Conservation (phyloP, 148 eudicot species). For the Rhododendron vialii region DNA sequence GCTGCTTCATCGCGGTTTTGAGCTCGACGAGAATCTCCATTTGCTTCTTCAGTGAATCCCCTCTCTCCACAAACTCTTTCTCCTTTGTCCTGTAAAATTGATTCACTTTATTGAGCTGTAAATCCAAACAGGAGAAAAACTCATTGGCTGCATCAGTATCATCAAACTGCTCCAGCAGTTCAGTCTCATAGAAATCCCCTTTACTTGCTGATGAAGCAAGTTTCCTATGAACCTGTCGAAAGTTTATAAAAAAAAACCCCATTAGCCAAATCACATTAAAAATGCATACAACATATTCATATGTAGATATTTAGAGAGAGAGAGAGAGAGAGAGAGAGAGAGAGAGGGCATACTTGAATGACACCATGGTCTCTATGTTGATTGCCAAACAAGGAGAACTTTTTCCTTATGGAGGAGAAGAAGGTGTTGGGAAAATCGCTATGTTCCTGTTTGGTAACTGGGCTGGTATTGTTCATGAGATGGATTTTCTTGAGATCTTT, state of each 20-base stretch:
- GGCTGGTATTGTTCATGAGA: slow-evolving; percentile 23
- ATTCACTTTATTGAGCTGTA: slow-evolving; percentile 91
- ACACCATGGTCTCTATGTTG: slow-evolving; percentile 38
- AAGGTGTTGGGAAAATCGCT: slow-evolving; percentile 30
- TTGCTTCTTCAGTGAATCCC: slow-evolving; percentile 65
- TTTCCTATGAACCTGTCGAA: slow-evolving; percentile 63
- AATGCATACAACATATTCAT: too few relatives aligned
- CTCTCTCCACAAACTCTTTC: slow-evolving; percentile 77
- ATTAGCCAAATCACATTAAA: slow-evolving; percentile 12
- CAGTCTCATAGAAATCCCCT: slow-evolving; percentile 70
- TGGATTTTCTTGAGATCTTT: slow-evolving; percentile 72
- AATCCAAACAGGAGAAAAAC: slow-evolving; percentile 72
- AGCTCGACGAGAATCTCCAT: slow-evolving; percentile 68
- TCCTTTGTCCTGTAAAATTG: slow-evolving; percentile 70
- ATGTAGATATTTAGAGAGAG: not conserved
- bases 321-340: slow-evolving; percentile 1
- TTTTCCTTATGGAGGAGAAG: slow-evolving; percentile 45
- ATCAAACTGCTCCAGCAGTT: slow-evolving; percentile 70
- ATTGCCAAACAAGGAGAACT: slow-evolving; percentile 39
- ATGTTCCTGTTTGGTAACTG: slow-evolving; percentile 18
- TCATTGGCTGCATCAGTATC: slow-evolving; percentile 69
- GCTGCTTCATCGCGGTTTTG: slow-evolving; percentile 40
- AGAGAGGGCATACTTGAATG: slow-evolving; percentile 57
- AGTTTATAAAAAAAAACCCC: slow-evolving; percentile 7
- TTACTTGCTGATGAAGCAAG: slow-evolving; percentile 57